A percentile compares a stretch with the other conserved stretches of the same genome.
Conservation (phyloP, 2,329 filamentous ascomycete genomes). For the Curvularia spicifera region DNA sequence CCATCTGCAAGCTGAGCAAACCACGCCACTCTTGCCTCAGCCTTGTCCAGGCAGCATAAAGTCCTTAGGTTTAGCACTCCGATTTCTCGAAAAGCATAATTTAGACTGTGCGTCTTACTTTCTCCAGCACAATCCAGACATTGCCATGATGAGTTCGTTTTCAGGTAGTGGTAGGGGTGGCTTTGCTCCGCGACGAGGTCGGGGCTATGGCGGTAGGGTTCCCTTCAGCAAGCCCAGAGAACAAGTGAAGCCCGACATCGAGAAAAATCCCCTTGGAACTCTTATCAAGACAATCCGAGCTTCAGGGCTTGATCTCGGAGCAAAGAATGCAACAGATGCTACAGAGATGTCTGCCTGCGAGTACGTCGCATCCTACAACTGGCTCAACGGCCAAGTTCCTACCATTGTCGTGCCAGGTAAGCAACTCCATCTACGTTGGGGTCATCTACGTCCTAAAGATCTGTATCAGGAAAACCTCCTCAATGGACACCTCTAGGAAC, state of each 20-base stretch:
- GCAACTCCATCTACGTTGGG: background rate
- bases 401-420: conserved; percentile 48
- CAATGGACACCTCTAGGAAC: conserved; percentile 56
- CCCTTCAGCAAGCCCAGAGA: conserved; percentile 18
- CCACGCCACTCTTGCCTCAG: conserved; percentile 32
- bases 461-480: conserved; percentile 57
- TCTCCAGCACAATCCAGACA: background rate
- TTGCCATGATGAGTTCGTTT: conserved; percentile 10
- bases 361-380: conserved; percentile 62
- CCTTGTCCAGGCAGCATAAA: conserved; percentile 33
- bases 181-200: conserved; percentile 29
- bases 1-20: conserved; percentile 26
- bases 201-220: conserved; percentile 25
- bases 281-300: conserved; percentile 29
- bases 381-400: conserved; percentile 49
- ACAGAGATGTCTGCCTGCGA: conserved; percentile 49
- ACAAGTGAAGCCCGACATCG: conserved; percentile 30
- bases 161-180: conserved; percentile 25
- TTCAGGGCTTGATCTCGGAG: conserved; percentile 16
- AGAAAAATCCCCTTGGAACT: conserved; percentile 40
- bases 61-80: background rate
- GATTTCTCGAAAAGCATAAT: background rate
- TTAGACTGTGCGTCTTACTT: background rate
- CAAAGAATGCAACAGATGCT: background rate
- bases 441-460: conserved; percentile 9